Conservation (phyloP, 345 rosid genomes). For the Microthlaspi erraticum region DNA sequence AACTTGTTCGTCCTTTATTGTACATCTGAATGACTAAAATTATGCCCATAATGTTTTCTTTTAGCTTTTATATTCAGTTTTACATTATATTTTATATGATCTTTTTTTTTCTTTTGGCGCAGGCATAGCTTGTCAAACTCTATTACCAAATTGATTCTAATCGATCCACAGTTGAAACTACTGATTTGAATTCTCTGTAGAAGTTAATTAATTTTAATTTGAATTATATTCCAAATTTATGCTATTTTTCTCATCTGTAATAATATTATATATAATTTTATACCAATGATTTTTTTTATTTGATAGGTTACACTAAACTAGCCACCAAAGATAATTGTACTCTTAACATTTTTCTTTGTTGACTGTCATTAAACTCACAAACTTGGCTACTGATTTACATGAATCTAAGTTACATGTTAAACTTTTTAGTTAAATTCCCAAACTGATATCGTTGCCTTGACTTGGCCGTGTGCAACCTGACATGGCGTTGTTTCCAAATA, state of each 20-base stretch:
- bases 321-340: neutral
- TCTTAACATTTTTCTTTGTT: neutral
- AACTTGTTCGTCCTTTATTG: constrained; percentile 49
- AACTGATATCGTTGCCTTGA: neutral
- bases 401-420: neutral
- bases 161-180: constrained; percentile 26
- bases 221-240: constrained; percentile 29
- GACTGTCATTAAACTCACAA: neutral
- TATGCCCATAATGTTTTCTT: constrained; percentile 45
- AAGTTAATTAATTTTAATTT: constrained; percentile 21
- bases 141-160: constrained; percentile 30
- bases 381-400: neutral
- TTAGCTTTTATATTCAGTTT: constrained; percentile 38
- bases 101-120: constrained; percentile 33
- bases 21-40: constrained; percentile 36
- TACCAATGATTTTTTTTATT: constrained; percentile 1
- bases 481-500: neutral
- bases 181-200: constrained; percentile 15
- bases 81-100: constrained; percentile 30
- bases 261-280: neutral
- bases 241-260: constrained; percentile 5
- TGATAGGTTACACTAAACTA: constrained; percentile 3
- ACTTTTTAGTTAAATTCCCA: neutral
- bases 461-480: neutral
- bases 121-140: constrained; percentile 34